Evolutionary conservation across 78 protist species (phyloP).

Genomic region (Trichosphaerium sp.): DNA sequence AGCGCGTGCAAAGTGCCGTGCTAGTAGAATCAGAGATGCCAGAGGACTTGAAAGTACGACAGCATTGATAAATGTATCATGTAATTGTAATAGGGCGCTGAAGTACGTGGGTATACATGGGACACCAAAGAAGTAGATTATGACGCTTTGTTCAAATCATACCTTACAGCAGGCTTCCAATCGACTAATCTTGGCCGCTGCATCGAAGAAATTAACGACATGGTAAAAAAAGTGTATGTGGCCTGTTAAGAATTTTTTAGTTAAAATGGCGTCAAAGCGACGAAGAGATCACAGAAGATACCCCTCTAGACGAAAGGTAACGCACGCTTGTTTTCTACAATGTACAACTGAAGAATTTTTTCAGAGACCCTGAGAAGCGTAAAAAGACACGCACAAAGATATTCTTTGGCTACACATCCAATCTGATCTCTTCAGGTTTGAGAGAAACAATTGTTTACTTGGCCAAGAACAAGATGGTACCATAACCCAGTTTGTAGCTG

Average conservation of each 20-base stretch:
- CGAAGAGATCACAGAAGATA: too few species aligned
- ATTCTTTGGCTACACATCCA: constrained; percentile 95
- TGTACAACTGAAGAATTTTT: too few species aligned
- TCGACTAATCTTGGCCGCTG: constrained; percentile 82
- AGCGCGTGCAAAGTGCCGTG: too few species aligned
- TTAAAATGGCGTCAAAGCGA: too few species aligned
- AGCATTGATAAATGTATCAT: too few species aligned
- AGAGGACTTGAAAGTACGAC: too few species aligned
- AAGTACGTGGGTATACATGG: constrained; percentile 54
- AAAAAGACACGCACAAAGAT: constrained; percentile 46
- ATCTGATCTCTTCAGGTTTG: constrained; percentile 90
- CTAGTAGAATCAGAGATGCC: too few species aligned
- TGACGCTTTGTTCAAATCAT: constrained; percentile 52
- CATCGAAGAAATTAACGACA: constrained; percentile 70
- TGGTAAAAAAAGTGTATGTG: too few species aligned
- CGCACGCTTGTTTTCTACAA: too few species aligned
- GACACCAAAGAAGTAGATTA: constrained; percentile 48
- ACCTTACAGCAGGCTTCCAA: constrained; percentile 80
- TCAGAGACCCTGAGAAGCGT: background rate
- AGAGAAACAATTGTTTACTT: constrained; percentile 86
- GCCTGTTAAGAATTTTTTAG: too few species aligned
- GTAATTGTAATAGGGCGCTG: too few species aligned
- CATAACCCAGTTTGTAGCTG: background rate
- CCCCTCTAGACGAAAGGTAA: too few species aligned
- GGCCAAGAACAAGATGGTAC: constrained; percentile 60